A percentile compares a stretch with the other conserved stretches of the same genome.
Evolutionary conservation across 768 basidiomycete species (phyloP).

Genomic region (Baorangia bicolor): DNA sequence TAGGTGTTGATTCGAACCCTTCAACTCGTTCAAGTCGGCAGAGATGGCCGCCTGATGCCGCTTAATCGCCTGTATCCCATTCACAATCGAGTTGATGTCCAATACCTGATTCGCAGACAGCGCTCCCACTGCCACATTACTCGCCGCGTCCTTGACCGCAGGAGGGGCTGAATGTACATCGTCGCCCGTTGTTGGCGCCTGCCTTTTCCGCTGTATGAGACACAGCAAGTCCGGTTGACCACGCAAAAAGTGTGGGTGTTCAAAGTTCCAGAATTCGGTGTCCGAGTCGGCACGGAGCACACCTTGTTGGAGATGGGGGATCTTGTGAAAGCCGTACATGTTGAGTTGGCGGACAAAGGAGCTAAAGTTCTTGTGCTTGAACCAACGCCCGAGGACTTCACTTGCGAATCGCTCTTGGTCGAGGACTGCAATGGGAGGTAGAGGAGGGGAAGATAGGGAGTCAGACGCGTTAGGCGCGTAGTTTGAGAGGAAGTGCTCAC

Average conservation of each 20-base stretch:
- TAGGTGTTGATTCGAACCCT: constrained; percentile 81
- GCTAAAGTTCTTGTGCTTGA: constrained; percentile 97
- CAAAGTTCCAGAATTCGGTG: constrained; percentile 89
- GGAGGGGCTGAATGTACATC: constrained; percentile 19
- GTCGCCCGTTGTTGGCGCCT: constrained; percentile 39
- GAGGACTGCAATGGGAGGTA: constrained; percentile 53
- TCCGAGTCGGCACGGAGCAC: constrained; percentile 82
- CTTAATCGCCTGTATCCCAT: constrained; percentile 82
- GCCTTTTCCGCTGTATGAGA: constrained; percentile 84
- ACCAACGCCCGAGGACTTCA: constrained; percentile 89
- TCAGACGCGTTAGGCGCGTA: neutral
- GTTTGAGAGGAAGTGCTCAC: constrained; percentile 39
- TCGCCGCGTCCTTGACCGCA: constrained; percentile 15
- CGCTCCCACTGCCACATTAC: constrained; percentile 19
- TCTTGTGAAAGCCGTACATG: constrained; percentile 97
- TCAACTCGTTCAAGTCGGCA: constrained; percentile 82
- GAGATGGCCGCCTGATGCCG: constrained; percentile 93
- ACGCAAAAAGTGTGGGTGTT: constrained; percentile 84
- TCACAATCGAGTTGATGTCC: constrained; percentile 77
- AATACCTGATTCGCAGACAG: constrained; percentile 53
- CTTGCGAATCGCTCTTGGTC: constrained; percentile 89
- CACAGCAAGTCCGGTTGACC: constrained; percentile 87
- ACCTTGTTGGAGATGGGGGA: constrained; percentile 94
- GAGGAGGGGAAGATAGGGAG: neutral
- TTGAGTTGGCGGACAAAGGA: constrained; percentile 94